Conservation (phyloP, 2,329 filamentous ascomycete genomes). For the Phaeosphaeria sp. region DNA sequence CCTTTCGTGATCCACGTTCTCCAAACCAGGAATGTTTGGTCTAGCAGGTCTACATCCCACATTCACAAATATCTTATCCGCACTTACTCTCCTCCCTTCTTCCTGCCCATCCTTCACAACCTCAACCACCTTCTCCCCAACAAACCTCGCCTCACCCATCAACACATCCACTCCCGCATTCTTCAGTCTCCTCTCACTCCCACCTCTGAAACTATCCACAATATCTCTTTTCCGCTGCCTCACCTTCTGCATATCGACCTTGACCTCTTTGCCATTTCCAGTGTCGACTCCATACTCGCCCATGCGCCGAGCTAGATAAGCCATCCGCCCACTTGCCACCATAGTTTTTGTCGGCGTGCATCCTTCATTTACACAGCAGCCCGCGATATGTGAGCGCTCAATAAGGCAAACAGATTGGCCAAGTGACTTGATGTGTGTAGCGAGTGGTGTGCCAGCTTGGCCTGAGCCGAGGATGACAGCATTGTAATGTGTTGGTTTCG, state of each 20-base stretch:
- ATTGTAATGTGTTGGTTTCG: constrained; percentile 39
- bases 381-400: constrained; percentile 59
- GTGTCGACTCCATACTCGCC: constrained; percentile 54
- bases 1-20: constrained; percentile 39
- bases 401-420: constrained; percentile 56
- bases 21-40: constrained; percentile 49
- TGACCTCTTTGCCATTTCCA: constrained; percentile 28
- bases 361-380: constrained; percentile 62
- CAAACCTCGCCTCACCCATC: constrained; percentile 55
- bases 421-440: constrained; percentile 55
- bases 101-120: constrained; percentile 29
- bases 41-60: constrained; percentile 53
- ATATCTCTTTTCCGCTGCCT: constrained; percentile 62
- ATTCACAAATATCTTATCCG: constrained; percentile 55
- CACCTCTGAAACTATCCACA: constrained; percentile 57
- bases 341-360: constrained; percentile 66
- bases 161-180: constrained; percentile 54
- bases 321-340: constrained; percentile 60
- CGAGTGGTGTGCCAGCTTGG: constrained; percentile 60
- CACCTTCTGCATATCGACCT: constrained; percentile 58
- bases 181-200: constrained; percentile 54
- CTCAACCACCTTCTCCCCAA: constrained; percentile 47
- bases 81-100: constrained; percentile 41
- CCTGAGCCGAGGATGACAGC: constrained; percentile 61
- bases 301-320: constrained; percentile 53